Evolutionary conservation across 2,329 filamentous ascomycete species (phyloP).

Genomic region (Fusarium nodosum): DNA sequence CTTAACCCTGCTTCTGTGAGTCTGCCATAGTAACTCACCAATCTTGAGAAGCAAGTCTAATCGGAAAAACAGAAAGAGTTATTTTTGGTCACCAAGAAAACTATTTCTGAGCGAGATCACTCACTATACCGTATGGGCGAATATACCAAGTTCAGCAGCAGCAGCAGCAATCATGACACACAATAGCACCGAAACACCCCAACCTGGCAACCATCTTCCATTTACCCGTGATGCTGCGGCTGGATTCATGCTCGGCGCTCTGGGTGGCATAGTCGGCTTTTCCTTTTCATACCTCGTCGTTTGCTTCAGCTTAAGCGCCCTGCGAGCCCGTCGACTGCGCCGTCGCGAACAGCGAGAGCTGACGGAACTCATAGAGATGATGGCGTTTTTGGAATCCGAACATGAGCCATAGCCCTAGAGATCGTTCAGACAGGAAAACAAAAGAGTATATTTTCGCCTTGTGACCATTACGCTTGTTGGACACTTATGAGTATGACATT

Average conservation of each 20-base stretch:
- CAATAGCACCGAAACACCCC: slow-evolving; percentile 2
- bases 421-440: neutral
- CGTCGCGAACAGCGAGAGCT: neutral
- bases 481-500: neutral
- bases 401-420: neutral
- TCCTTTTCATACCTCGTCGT: slow-evolving; percentile 23
- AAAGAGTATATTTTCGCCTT: too few relatives aligned
- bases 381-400: neutral
- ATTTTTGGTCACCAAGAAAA: neutral
- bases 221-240: slow-evolving; percentile 30
- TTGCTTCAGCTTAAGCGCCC: slow-evolving; percentile 14
- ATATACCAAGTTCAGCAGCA: neutral
- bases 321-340: neutral
- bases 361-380: slow-evolving; percentile 1
- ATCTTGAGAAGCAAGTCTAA: neutral
- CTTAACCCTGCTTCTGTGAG: slow-evolving; percentile 4
- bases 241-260: slow-evolving; percentile 26
- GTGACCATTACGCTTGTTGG: neutral
- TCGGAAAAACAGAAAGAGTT: neutral
- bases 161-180: neutral
- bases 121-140: neutral
- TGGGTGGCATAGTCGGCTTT: slow-evolving; percentile 31
- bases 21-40: neutral
- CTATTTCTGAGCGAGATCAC: neutral
- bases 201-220: neutral